Conservation (phyloP, 768 basidiomycete genomes). For the Leucocoprinus sp. region DNA sequence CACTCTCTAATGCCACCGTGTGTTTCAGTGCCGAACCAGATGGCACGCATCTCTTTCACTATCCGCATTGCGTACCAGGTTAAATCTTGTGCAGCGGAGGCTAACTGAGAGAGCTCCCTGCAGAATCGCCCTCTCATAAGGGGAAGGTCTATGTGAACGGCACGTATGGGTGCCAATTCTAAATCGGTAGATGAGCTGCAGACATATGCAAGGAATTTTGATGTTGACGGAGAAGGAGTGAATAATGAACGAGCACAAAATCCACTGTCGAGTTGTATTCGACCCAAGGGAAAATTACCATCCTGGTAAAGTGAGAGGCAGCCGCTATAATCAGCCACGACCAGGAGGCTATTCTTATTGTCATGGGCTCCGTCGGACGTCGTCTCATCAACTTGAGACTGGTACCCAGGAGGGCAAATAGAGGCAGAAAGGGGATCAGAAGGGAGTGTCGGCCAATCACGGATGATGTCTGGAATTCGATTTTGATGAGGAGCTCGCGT, state of each 20-base stretch:
- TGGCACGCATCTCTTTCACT: constrained; percentile 60
- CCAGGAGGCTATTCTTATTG: constrained; percentile 58
- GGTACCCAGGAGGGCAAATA: constrained; percentile 39
- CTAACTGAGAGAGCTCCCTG: constrained; percentile 64
- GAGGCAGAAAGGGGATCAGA: constrained; percentile 50
- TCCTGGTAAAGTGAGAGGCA: constrained; percentile 61
- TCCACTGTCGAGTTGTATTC: constrained; percentile 8
- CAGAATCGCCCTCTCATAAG: constrained; percentile 46
- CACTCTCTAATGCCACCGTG: constrained; percentile 61
- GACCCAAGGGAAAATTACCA: constrained; percentile 66
- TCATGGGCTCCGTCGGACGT: constrained; percentile 38
- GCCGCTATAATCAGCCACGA: constrained; percentile 51
- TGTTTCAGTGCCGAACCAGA: constrained; percentile 67
- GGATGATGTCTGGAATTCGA: constrained; percentile 50
- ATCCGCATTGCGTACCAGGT: constrained; percentile 64
- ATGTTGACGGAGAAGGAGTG: constrained; percentile 27
- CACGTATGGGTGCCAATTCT: constrained; percentile 2
- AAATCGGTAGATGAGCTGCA: constrained; percentile 29
- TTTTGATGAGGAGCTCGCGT: constrained; percentile 36
- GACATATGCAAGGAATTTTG: constrained; percentile 21
- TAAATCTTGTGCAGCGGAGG: constrained; percentile 63
- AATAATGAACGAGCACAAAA: constrained; percentile 38
- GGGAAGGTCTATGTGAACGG: constrained; percentile 38
- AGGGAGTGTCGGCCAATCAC: constrained; percentile 61
- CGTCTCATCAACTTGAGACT: constrained; percentile 19